Evolutionary conservation across 306 rosid species (phyloP).

Genomic region (Benincasa hispida): DNA sequence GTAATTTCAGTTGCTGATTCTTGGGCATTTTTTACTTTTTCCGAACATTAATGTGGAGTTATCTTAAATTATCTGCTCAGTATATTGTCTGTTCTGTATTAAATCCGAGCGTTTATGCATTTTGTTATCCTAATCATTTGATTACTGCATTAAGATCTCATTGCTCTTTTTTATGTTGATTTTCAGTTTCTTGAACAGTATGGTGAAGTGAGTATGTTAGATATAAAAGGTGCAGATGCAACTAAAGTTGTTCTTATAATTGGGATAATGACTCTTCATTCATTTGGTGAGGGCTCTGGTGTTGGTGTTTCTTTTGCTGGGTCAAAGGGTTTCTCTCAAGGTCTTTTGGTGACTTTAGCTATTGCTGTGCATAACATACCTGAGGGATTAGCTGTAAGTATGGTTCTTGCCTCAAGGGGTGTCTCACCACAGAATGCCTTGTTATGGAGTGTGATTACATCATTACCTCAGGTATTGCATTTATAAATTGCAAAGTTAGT

Average conservation of each 20-base stretch:
- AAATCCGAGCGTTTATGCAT: neutral
- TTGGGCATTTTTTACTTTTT: neutral
- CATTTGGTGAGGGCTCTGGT: slow-evolving; percentile 99
- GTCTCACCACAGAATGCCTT: slow-evolving; percentile 98
- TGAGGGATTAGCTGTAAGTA: slow-evolving; percentile 97
- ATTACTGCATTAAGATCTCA: neutral
- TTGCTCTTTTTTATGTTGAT: slow-evolving; percentile 1
- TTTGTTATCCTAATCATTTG: neutral
- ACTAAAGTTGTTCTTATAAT: slow-evolving; percentile 84
- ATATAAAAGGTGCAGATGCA: slow-evolving; percentile 97
- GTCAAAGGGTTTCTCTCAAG: slow-evolving; percentile 92
- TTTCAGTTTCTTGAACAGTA: slow-evolving; percentile 93
- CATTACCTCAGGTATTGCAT: slow-evolving; percentile 77
- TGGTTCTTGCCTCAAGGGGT: slow-evolving; percentile 96
- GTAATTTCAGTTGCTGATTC: neutral
- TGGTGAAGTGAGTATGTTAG: slow-evolving; percentile 99
- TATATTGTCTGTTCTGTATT: neutral
- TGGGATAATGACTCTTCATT: slow-evolving; percentile 98
- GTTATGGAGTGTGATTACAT: slow-evolving; percentile 98
- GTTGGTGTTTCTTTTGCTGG: slow-evolving; percentile 99
- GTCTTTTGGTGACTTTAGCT: slow-evolving; percentile 93
- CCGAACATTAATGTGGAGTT: neutral
- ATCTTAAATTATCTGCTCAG: neutral
- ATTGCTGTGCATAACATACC: slow-evolving; percentile 98
- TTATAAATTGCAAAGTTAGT: neutral